Base-by-base conservation (phyloP, 2,329 filamentous ascomycete species). In the Trichophyton equinum region DNA sequence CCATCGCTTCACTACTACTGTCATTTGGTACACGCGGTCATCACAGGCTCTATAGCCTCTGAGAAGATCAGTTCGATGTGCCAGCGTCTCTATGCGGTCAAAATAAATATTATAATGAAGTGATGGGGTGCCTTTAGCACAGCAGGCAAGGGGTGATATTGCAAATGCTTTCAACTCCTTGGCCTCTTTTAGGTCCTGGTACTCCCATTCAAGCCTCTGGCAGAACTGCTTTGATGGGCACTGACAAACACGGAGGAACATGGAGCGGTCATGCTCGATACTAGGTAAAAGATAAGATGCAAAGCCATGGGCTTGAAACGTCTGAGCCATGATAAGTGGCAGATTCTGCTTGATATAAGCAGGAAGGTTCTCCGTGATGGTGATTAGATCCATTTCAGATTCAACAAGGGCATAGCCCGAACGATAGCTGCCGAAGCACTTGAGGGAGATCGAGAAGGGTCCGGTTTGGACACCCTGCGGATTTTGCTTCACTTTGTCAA, bases 1-100 rank as follows among this genome's bases (percentile, higher is more conserved):
- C 91, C 91, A 96, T 64, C 89, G 82, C 73, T 96, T 96, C 70
- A 96, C 79, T 70, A 96, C 95, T 7, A 95, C 76, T 0, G 95
- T 84, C 76, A 96, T 82, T 1, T 85, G 83, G 22, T 84, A 82
- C 4, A 96, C 89, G 9, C 91, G 85, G 3, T 82, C 75, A 69
- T 96, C 91, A 20, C 87, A 88, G 60, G 83, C 81, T 1, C 87
- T 86, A 74, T 96, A 96, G 72, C 89, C 92, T 44, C 88, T 84
- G 33, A 96, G 81, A 44, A 96, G 82, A 38, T 83, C 76, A 0
- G 91, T 95, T 71, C 96, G 96, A 65, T 94, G 87, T 2, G 95
- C 78, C 1, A 86, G 90, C 2, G 96, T 81, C 51, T 88, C 84
- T 4, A 59, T 7, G 18, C 91, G 91, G 1, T 87, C 87, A 70